phyloP scores from a whole-genome alignment of 495 filamentous ascomycete species.

The Penicillium daleae region DNA sequence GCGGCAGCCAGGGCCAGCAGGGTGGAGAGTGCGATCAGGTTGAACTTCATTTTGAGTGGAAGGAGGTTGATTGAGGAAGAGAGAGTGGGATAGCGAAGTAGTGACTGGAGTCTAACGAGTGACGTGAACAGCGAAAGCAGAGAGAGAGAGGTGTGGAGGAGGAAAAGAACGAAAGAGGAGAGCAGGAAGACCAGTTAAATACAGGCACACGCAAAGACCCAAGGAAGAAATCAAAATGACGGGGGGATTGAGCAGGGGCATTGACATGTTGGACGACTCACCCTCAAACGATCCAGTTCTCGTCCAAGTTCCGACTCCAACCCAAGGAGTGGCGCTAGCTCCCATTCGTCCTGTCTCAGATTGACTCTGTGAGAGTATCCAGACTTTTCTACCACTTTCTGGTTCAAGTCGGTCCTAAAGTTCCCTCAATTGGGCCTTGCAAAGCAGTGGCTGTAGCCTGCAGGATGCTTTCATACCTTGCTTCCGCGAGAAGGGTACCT shows the following conservation, averaged over 20 bases:
- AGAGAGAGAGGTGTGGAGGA: background rate
- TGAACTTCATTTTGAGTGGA: constrained; percentile 48
- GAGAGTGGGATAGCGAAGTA: constrained; percentile 2
- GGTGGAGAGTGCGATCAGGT: constrained; percentile 39
- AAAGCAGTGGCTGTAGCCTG: background rate
- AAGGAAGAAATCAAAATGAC: background rate
- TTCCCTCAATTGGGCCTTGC: background rate
- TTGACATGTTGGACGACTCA: constrained; percentile 2
- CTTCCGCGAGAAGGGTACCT: constrained; percentile 6
- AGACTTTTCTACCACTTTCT: too few relatives aligned
- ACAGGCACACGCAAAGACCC: background rate
- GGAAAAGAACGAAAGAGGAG: background rate
- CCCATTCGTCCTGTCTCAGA: constrained; percentile 36
- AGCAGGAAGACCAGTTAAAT: constrained; percentile 1
- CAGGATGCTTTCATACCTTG: constrained; percentile 2
- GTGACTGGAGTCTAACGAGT: background rate
- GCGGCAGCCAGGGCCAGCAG: constrained; percentile 42
- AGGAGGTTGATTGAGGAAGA: constrained; percentile 3
- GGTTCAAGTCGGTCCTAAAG: background rate
- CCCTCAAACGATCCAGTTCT: background rate
- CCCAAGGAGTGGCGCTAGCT: constrained; percentile 16
- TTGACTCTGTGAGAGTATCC: constrained; percentile 5
- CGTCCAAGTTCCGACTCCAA: background rate
- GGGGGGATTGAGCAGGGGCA: background rate
- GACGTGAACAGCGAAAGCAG: background rate